Base-by-base conservation (phyloP, 192 early-diverging fungal species). In the Coemansia sp. region DNA sequence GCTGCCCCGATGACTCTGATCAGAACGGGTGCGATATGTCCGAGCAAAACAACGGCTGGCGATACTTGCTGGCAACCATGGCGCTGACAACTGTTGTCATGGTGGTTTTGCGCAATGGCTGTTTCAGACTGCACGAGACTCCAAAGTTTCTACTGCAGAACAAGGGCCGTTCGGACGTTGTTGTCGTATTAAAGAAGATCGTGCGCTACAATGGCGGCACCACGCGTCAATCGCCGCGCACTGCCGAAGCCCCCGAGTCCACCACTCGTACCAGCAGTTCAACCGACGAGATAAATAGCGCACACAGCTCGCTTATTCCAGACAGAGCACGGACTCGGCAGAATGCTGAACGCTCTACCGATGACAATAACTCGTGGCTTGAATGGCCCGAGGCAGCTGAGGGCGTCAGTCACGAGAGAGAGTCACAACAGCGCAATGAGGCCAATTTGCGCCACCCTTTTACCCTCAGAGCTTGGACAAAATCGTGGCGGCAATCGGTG, bases 141-240 rank as follows among this genome's bases (percentile, higher is more conserved):
- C 94, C 94, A 32, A 93, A 93, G 81, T 94, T 85, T 71, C 72
- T 95, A 38, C 64, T 95, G 31, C 82, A 87, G 62, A 78, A 89
- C 29, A 81, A 87, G 57, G 72, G 88, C 29, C 84, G 84, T 31
- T 78, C 86, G 27, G 91, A 91, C 29, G 91, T 90, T 1, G 84
- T 90, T 12, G 62, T 89, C 31, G 90, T 93, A 1, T 70, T 93
- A 8, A 83, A 86, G 45, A 84, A 89, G 45, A 89, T 93, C 51
- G 89, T 81, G 3, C 70, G 76, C 4, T 89, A 86, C 42, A 93
- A 93, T 71, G 88, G 89, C 53, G 75, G 70, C 14, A 68, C 73
- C 1, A 31, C 70, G 6, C 69, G 62, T 48, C 34, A 34, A 17
- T 48, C 72, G 7, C 39, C 75, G 31, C 63, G 34, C 27, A 51